phyloP scores from a whole-genome alignment of 441 rosid genomes.

The Iberis amara region DNA sequence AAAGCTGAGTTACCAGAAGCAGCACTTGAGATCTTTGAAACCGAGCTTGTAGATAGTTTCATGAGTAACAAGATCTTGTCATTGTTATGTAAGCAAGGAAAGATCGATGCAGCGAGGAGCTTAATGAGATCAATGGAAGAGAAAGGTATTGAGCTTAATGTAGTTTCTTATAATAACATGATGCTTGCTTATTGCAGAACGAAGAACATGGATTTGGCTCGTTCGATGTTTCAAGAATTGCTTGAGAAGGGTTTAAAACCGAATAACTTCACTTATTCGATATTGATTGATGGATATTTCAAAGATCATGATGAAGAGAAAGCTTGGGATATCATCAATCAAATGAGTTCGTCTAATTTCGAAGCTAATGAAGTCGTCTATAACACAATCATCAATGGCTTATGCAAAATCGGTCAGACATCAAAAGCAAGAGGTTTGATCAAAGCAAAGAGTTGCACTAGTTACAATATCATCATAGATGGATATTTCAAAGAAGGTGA shows the following conservation, averaged over 20 bases:
- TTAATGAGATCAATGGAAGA: conserved; percentile 53
- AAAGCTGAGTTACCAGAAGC: conserved; percentile 34
- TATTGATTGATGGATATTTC: conserved; percentile 60
- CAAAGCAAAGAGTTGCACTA: conserved; percentile 31
- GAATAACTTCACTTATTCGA: conserved; percentile 47
- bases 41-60: conserved; percentile 40
- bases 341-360: conserved; percentile 43
- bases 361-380: conserved; percentile 48
- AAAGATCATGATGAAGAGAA: conserved; percentile 37
- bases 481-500: conserved; percentile 56
- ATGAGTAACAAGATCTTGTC: conserved; percentile 44
- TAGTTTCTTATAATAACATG: conserved; percentile 57
- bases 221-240: conserved; percentile 36
- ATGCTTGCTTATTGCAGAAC: conserved; percentile 51
- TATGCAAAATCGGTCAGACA: conserved; percentile 54
- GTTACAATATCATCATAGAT: conserved; percentile 56
- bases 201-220: conserved; percentile 47
- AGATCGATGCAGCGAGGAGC: conserved; percentile 40
- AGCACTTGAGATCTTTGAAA: conserved; percentile 40
- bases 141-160: conserved; percentile 36
- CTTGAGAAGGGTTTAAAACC: conserved; percentile 43
- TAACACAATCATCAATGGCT: conserved; percentile 50
- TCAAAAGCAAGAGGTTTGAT: conserved; percentile 46
- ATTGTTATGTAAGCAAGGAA: conserved; percentile 45
- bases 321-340: conserved; percentile 44